Percentiles rank a stretch among this genome's conserved stretches.
phyloP scores from a whole-genome alignment of 495 filamentous ascomycete species.

The Aspergillus ostianus region DNA sequence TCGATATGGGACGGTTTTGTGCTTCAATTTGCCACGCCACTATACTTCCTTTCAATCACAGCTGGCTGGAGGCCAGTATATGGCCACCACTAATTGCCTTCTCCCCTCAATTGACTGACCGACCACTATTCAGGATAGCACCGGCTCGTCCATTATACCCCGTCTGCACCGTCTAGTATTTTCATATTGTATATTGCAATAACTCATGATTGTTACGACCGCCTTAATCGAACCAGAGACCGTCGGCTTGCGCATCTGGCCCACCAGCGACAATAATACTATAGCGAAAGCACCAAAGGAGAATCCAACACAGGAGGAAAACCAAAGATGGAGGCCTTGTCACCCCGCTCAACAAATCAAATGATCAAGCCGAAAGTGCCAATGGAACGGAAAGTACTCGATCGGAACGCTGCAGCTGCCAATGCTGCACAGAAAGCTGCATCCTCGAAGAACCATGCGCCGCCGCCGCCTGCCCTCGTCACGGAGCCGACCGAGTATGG shows the following conservation, averaged over 20 bases:
- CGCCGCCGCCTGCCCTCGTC: slow-evolving; percentile 74
- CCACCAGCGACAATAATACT: slow-evolving; percentile 22
- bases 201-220: slow-evolving; percentile 25
- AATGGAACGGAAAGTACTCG: slow-evolving; percentile 49
- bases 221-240: slow-evolving; percentile 5
- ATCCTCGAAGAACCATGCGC: slow-evolving; percentile 61
- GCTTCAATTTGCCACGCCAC: not conserved
- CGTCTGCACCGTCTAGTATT: slow-evolving; percentile 9
- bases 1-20: not conserved
- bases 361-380: slow-evolving; percentile 43
- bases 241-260: slow-evolving; percentile 8
- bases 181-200: slow-evolving; percentile 14
- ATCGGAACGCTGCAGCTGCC: slow-evolving; percentile 54
- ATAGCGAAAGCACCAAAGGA: slow-evolving; percentile 4
- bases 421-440: slow-evolving; percentile 37
- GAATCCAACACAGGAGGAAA: slow-evolving; percentile 8
- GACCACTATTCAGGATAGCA: not conserved
- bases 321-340: slow-evolving; percentile 64
- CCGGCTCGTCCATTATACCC: slow-evolving; percentile 21
- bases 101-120: not conserved
- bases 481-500: slow-evolving; percentile 71
- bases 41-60: not conserved
- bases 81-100: not conserved
- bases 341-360: slow-evolving; percentile 67
- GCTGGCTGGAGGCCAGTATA: not conserved